Base-by-base conservation (phyloP, 495 filamentous ascomycete species). In the Penicillium arizonense region DNA sequence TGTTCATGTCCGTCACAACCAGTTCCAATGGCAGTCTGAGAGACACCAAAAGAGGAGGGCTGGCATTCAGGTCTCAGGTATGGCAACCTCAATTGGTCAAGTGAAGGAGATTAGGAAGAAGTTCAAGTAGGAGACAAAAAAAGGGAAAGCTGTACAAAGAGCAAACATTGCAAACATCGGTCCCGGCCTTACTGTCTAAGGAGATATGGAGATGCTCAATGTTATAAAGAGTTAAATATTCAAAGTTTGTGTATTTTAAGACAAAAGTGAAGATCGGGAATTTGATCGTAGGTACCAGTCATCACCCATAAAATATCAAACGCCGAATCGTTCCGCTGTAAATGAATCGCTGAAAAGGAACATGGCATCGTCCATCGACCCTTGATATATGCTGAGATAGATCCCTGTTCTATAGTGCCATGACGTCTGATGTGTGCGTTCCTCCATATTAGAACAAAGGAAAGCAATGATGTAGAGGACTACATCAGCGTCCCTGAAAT, bases 301-400 rank as follows among this genome's bases (percentile, higher is more conserved):
- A 26, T 59, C 40, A 52, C 47, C 43, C 55, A 40, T 41, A 5
- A 53, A 38, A 56, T 24, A 65, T 63, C 45, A 65, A 60, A 62
- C 57, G 59, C 59, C 63, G 18, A 36, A 50, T 44, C 23, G 28
- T 46, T 50, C 52, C 57, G 57, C 60, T 57, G 35, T 32, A 45
- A 54, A 57, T 48, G 44, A 47, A 58, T 51, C 62, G 63, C 63
- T 65, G 54, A 48, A 56, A 62, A 61, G 57, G 53, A 55, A 64
- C 52, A 57, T 39, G 57, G 52, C 52, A 55, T 52, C 46, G 50
- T 47, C 53, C 34, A 36, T 45, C 37, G 38, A 37, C 39, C 18
- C 24, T 47, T 56, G 46, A 34, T 53, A 42, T 56, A 61, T 61
- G 60, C 47, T 53, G 50, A 52, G 47, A 57, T 53, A 56, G 55